Evolutionary conservation across 2,329 filamentous ascomycete genomes (phyloP).

Genomic region (Elsinoe batatas): DNA sequence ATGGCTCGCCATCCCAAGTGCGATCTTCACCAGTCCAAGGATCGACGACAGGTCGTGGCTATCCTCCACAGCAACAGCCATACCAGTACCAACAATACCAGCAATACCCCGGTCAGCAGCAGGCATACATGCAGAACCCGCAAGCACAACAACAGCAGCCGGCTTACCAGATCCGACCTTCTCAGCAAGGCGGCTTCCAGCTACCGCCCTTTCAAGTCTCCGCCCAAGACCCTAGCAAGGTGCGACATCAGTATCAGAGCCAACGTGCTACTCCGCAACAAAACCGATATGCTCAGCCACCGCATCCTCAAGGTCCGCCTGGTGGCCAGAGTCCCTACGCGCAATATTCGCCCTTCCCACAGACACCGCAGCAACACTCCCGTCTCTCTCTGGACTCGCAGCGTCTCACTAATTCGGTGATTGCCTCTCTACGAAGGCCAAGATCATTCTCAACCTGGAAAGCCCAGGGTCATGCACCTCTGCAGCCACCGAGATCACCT

Average conservation of each 20-base stretch:
- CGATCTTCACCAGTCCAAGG: slow-evolving; percentile 19
- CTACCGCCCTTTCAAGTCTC: slow-evolving; percentile 39
- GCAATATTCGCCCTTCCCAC: slow-evolving; percentile 19
- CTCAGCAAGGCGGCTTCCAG: slow-evolving; percentile 36
- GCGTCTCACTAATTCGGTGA: slow-evolving; percentile 7
- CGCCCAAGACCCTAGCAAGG: slow-evolving; percentile 34
- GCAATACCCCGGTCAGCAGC: slow-evolving; percentile 18
- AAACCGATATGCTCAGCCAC: slow-evolving; percentile 15
- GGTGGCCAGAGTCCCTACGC: slow-evolving; percentile 15
- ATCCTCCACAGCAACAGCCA: slow-evolving; percentile 22
- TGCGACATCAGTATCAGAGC: slow-evolving; percentile 25
- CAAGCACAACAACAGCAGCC: slow-evolving; percentile 21
- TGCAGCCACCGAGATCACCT: slow-evolving; percentile 19
- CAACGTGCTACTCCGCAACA: slow-evolving; percentile 19
- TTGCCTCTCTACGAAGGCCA: slow-evolving; percentile 1
- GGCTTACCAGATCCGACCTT: slow-evolving; percentile 24
- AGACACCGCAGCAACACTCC: slow-evolving; percentile 18
- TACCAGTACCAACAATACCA: slow-evolving; percentile 11
- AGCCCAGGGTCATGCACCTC: slow-evolving; percentile 18
- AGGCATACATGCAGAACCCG: slow-evolving; percentile 23
- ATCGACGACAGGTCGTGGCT: slow-evolving; percentile 16
- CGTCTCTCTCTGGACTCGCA: background rate
- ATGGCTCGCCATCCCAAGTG: slow-evolving; percentile 22
- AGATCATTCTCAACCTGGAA: slow-evolving; percentile 23
- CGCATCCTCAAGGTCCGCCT: slow-evolving; percentile 7